Evolutionary conservation across 1,284 basidiomycete species (phyloP).

Genomic region (Exobasidium rhododendri): DNA sequence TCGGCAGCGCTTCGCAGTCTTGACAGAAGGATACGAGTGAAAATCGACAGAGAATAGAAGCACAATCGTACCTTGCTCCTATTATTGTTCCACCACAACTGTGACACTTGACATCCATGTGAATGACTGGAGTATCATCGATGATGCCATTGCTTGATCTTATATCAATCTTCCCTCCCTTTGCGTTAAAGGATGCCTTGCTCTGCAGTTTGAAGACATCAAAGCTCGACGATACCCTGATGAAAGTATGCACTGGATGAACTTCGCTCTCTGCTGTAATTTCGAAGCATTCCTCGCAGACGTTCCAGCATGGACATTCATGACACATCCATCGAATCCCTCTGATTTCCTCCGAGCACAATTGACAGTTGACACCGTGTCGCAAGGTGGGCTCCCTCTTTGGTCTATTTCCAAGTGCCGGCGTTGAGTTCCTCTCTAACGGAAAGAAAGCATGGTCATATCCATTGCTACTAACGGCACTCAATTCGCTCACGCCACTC

Average conservation of each 20-base stretch:
- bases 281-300: neutral
- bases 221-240: neutral
- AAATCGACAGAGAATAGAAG: neutral
- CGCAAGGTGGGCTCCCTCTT: neutral
- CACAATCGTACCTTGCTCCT: slow-evolving; percentile 2
- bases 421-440: neutral
- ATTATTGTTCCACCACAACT: neutral
- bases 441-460: neutral
- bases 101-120: neutral
- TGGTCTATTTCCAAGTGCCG: neutral
- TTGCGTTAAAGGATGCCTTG: neutral
- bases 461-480: neutral
- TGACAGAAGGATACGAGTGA: neutral
- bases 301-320: slow-evolving; percentile 1
- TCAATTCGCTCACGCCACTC: neutral
- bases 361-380: neutral
- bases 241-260: slow-evolving; percentile 2
- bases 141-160: neutral
- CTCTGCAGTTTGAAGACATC: neutral
- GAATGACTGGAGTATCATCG: neutral
- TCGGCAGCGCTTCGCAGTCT: slow-evolving; percentile 6
- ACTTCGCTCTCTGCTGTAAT: slow-evolving; percentile 2
- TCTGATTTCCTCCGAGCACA: slow-evolving; percentile 2
- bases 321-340: slow-evolving; percentile 1
- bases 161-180: neutral